Conservation (phyloP, 805 yeast genomes). For the Candida jianshihensis region DNA sequence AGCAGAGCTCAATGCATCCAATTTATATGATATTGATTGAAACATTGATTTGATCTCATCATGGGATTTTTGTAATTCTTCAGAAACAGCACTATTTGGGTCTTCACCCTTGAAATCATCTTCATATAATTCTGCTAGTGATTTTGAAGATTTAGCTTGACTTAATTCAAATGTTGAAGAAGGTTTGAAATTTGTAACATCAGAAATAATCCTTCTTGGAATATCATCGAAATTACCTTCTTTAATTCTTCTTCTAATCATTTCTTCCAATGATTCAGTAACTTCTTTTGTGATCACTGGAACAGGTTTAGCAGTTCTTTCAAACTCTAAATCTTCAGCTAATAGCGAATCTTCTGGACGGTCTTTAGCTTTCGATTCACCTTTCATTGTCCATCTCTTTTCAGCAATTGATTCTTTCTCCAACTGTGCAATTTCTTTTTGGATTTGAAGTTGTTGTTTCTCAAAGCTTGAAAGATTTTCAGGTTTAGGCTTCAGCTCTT, state of each 20-base stretch:
- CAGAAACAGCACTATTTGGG: constrained; percentile 44
- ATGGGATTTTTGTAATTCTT: constrained; percentile 66
- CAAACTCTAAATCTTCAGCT: constrained; percentile 81
- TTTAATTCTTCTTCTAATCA: constrained; percentile 76
- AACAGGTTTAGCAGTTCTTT: constrained; percentile 89
- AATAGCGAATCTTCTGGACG: constrained; percentile 82
- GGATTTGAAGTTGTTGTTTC: constrained; percentile 71
- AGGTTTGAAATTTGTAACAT: constrained; percentile 54
- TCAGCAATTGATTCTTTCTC: constrained; percentile 87
- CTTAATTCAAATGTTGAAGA: constrained; percentile 57
- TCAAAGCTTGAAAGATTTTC: constrained; percentile 65
- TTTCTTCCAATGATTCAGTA: constrained; percentile 81
- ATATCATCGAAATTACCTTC: constrained; percentile 78
- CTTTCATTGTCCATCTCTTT: constrained; percentile 90
- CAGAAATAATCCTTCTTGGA: constrained; percentile 63
- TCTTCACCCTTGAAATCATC: constrained; percentile 62
- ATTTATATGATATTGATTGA: constrained; percentile 53
- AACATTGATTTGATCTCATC: constrained; percentile 68
- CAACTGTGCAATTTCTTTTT: constrained; percentile 66
- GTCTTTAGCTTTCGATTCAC: constrained; percentile 78
- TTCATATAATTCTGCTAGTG: constrained; percentile 88
- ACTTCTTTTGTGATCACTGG: constrained; percentile 89
- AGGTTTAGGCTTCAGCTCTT: constrained; percentile 16
- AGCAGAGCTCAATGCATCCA: constrained; percentile 90
- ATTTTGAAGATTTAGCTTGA: constrained; percentile 78